Evolutionary conservation across 495 filamentous ascomycete species (phyloP).

Genomic region (Penicillium riverlandense): DNA sequence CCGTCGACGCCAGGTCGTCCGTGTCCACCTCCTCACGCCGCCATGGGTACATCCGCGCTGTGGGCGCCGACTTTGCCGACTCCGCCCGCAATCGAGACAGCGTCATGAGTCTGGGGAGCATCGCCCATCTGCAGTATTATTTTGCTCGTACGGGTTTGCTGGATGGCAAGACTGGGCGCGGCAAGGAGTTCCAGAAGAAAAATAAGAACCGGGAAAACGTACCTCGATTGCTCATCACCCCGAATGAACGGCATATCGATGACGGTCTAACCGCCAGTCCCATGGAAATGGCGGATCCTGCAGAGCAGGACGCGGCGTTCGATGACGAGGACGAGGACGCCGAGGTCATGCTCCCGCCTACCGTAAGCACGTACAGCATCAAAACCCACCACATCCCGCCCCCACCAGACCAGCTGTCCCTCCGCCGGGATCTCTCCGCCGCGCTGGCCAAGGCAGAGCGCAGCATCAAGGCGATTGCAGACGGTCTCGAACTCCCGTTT

Average conservation of each 20-base stretch:
- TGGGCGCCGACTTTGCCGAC: slow-evolving; percentile 82
- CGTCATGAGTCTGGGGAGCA: slow-evolving; percentile 91
- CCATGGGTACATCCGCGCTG: slow-evolving; percentile 84
- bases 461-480: slow-evolving; percentile 47
- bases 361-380: slow-evolving; percentile 90
- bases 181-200: slow-evolving; percentile 62
- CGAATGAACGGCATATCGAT: slow-evolving; percentile 32
- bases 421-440: slow-evolving; percentile 66
- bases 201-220: slow-evolving; percentile 33
- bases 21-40: slow-evolving; percentile 53
- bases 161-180: slow-evolving; percentile 85
- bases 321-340: slow-evolving; percentile 54
- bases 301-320: slow-evolving; percentile 33
- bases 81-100: slow-evolving; percentile 86
- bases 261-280: slow-evolving; percentile 51
- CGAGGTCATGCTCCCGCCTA: slow-evolving; percentile 80
- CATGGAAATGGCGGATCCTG: slow-evolving; percentile 29
- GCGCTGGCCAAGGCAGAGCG: slow-evolving; percentile 63
- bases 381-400: slow-evolving; percentile 80
- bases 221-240: slow-evolving; percentile 35
- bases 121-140: slow-evolving; percentile 96
- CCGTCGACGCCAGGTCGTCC: slow-evolving; percentile 43
- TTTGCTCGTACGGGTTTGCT: slow-evolving; percentile 90
- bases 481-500: slow-evolving; percentile 22
- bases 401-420: slow-evolving; percentile 70